phyloP scores from a whole-genome alignment of 306 rosid species.

The Begonia fuchsioides region DNA sequence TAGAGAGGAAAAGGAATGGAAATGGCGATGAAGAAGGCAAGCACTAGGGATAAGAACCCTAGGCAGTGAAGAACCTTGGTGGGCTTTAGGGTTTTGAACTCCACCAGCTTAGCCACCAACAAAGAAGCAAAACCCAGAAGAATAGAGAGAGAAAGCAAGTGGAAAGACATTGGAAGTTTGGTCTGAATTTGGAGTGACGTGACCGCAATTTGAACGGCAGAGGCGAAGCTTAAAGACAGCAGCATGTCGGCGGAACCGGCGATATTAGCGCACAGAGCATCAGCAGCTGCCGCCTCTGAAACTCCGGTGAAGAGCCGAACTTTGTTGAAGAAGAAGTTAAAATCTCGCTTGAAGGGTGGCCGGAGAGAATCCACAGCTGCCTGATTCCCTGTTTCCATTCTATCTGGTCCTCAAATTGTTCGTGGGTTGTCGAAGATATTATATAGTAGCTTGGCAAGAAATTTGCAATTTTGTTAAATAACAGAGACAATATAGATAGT shows the following conservation, averaged over 20 bases:
- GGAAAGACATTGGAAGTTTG: not conserved
- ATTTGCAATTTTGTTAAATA: too few species aligned
- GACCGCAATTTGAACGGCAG: not conserved
- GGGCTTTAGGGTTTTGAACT: not conserved
- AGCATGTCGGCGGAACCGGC: not conserved
- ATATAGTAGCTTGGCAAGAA: too few species aligned
- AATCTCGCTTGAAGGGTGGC: too few species aligned
- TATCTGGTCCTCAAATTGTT: too few species aligned
- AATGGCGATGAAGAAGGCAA: not conserved
- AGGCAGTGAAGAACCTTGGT: not conserved
- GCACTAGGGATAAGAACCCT: not conserved
- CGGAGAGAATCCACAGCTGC: too few species aligned
- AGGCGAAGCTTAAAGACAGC: not conserved
- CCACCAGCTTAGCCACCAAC: not conserved
- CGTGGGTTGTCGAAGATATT: too few species aligned
- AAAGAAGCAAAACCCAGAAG: not conserved
- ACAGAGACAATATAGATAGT: too few species aligned
- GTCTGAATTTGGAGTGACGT: not conserved
- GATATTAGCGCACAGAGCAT: not conserved
- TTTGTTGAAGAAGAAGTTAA: too few species aligned
- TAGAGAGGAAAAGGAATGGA: conserved; percentile 1
- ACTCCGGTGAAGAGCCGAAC: too few species aligned
- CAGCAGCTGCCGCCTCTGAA: too few species aligned
- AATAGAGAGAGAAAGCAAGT: not conserved
- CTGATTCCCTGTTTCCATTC: too few species aligned